Percentiles rank a stretch among this genome's conserved stretches.
These are phyloP conservation scores for Trichoderma breve DNA, from an alignment of 2,329 filamentous ascomycete species.

Conservation along the genomic window DNA sequence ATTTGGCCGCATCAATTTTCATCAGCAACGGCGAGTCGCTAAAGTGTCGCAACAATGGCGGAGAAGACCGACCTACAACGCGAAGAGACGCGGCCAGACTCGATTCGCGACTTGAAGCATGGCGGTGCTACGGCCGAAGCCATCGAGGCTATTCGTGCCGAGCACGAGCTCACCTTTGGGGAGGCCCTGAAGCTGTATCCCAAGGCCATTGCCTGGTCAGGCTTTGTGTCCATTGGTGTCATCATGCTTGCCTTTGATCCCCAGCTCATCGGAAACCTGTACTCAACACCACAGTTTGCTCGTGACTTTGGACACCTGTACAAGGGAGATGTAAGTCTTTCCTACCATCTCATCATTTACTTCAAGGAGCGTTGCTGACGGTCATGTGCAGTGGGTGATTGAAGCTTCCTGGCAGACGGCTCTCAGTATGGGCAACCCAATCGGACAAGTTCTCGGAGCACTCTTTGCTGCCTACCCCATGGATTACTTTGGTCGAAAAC, in stretches of 20 bases:
- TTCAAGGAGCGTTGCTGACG: background rate
- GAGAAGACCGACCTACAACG: constrained; percentile 3
- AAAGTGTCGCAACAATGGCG: background rate
- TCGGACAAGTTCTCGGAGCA: constrained; percentile 57
- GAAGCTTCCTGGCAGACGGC: constrained; percentile 47
- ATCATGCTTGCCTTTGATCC: constrained; percentile 65
- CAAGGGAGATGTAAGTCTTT: constrained; percentile 30
- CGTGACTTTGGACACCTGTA: constrained; percentile 54
- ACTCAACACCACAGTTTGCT: constrained; percentile 57
- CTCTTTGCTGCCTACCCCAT: constrained; percentile 48
- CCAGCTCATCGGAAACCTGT: constrained; percentile 62
- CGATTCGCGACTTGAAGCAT: background rate
- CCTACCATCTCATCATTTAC: no score
- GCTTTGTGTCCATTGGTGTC: constrained; percentile 58
- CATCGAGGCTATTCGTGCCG: constrained; percentile 39
- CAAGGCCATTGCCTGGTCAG: constrained; percentile 52
- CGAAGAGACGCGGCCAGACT: constrained; percentile 5
- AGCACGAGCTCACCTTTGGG: constrained; percentile 41
- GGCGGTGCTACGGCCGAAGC: constrained; percentile 15
- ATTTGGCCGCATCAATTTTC: background rate
- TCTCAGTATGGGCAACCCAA: constrained; percentile 52
- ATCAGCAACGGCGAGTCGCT: no score
- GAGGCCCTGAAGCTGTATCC: constrained; percentile 45
- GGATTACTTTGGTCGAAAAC: constrained; percentile 34
- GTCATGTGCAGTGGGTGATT: constrained; percentile 34